phyloP scores from a whole-genome alignment of 139 green algal species.

The Gonium pectorale region DNA sequence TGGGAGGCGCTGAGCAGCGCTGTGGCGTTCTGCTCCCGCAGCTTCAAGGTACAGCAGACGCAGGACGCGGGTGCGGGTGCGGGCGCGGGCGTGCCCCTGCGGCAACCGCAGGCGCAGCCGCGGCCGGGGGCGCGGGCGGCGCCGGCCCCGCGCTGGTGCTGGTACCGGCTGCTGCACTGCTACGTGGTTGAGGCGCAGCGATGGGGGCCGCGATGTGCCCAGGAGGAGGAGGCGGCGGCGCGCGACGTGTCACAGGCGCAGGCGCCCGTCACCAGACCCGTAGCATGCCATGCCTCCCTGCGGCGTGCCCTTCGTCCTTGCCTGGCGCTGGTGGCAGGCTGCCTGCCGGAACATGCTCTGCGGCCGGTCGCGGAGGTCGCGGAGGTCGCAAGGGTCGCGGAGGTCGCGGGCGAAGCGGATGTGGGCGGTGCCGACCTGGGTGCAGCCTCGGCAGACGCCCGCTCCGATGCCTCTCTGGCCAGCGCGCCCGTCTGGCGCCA shows the following conservation, averaged over 20 bases:
- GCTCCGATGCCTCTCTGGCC: not conserved
- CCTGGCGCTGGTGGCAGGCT: not conserved
- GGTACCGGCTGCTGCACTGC: conserved; percentile 7
- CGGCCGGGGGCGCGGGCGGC: not conserved
- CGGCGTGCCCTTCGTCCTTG: not conserved
- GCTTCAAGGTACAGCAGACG: conserved; percentile 11
- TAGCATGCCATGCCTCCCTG: not conserved
- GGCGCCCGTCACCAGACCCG: not conserved
- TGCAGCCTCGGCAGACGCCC: too few relatives aligned
- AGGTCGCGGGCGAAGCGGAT: not conserved
- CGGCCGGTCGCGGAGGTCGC: not conserved
- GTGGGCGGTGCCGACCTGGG: not conserved
- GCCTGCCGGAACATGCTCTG: not conserved
- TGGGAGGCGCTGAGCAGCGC: conserved; percentile 31
- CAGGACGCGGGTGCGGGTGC: too few relatives aligned
- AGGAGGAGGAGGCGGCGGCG: not conserved
- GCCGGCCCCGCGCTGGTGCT: not conserved
- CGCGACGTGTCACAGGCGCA: not conserved
- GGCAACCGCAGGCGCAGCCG: conserved; percentile 1
- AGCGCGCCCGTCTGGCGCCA: not conserved
- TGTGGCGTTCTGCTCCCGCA: conserved; percentile 13
- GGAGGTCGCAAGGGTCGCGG: too few relatives aligned
- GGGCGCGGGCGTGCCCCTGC: not conserved
- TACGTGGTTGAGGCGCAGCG: conserved; percentile 26
- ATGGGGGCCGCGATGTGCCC: not conserved